Conservation (phyloP, 2,329 filamentous ascomycete genomes). For the Scytalidium sp. region DNA sequence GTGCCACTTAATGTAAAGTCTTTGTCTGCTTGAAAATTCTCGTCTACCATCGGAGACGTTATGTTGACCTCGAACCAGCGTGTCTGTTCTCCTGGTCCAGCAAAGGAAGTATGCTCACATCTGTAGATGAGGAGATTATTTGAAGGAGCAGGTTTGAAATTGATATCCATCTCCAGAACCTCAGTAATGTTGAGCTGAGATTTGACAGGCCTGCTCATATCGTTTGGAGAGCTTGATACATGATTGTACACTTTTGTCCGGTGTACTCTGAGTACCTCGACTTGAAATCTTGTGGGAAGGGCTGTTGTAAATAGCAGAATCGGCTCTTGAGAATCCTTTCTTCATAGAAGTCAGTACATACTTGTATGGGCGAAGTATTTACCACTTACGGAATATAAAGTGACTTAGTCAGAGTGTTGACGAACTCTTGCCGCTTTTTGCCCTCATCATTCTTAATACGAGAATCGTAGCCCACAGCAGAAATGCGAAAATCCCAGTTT, state of each 20-base stretch:
- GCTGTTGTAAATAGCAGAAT: slow-evolving; percentile 1
- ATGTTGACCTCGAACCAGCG: slow-evolving; percentile 20
- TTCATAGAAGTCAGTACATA: not conserved
- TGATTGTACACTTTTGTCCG: slow-evolving; percentile 3
- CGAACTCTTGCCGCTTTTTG: slow-evolving; percentile 15
- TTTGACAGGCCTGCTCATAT: not conserved
- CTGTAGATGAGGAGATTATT: not conserved
- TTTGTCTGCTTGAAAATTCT: slow-evolving; percentile 13
- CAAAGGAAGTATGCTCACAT: not conserved
- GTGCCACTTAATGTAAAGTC: slow-evolving; percentile 19
- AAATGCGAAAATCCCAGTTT: slow-evolving; percentile 26
- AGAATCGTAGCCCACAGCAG: slow-evolving; percentile 15
- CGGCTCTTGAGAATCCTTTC: not conserved
- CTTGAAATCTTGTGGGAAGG: not conserved
- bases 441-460: slow-evolving; percentile 1
- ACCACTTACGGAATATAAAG: slow-evolving; percentile 25
- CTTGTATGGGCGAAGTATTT: not conserved
- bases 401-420: slow-evolving; percentile 11
- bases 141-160: not conserved
- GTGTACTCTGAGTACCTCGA: slow-evolving; percentile 6
- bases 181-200: slow-evolving; percentile 7
- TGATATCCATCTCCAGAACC: not conserved
- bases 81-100: not conserved
- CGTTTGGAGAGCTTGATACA: no score
- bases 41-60: slow-evolving; percentile 8